Conservation (phyloP, 73 alveolate species). For the Durusdinium trenchii region DNA sequence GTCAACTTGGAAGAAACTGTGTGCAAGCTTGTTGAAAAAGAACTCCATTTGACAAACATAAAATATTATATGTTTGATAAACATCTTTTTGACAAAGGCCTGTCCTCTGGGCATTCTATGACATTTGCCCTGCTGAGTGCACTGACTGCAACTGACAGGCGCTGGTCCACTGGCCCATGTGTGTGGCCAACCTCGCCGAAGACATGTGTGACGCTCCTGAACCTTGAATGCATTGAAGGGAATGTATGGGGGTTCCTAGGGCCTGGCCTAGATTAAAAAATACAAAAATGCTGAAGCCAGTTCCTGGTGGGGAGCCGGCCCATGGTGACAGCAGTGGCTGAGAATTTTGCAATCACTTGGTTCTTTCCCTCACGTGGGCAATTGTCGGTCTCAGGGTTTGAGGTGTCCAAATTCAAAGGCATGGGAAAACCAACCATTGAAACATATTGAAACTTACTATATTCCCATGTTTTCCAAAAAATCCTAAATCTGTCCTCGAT, state of each 20-base stretch:
- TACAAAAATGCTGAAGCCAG: no score
- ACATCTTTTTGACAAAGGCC: no score
- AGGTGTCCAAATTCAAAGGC: background rate
- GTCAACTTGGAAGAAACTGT: background rate
- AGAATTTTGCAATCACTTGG: background rate
- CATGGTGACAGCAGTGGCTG: background rate
- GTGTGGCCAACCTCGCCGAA: slow-evolving; percentile 48
- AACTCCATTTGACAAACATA: no score
- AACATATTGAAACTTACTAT: background rate
- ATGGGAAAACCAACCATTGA: background rate
- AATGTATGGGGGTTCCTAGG: no score
- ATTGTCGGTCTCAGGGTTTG: slow-evolving; percentile 10
- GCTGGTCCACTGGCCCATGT: slow-evolving; percentile 21
- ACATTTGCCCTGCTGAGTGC: background rate
- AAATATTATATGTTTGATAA: no score
- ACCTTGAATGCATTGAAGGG: no score
- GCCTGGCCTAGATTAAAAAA: no score
- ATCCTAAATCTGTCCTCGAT: background rate
- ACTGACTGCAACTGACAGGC: background rate
- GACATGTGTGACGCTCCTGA: background rate
- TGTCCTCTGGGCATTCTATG: background rate
- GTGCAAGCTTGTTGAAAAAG: no score
- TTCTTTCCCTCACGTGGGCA: slow-evolving; percentile 30
- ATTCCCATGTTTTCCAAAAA: background rate
- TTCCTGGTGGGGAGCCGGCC: background rate